These are phyloP conservation scores for Coccomyxa sp. DNA, from an alignment of 139 green algal genomes.

Conservation along the genomic window DNA sequence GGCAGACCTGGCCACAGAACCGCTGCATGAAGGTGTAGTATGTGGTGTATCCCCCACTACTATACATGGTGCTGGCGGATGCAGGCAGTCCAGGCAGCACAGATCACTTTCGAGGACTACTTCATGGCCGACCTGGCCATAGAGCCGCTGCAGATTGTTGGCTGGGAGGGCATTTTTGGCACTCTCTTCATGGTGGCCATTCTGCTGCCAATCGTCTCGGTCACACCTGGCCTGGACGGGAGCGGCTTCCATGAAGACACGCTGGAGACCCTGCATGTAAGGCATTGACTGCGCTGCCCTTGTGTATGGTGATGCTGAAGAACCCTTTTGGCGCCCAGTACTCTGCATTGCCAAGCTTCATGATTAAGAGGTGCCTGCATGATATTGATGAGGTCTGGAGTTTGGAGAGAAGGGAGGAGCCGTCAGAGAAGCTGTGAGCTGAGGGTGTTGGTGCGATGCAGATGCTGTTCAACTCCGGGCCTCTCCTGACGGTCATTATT, in stretches of 20 bases:
- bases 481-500: conserved; percentile 48
- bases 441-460: conserved; percentile 21
- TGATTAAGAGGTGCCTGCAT: not conserved
- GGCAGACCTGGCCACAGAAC: not conserved
- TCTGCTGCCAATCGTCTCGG: conserved; percentile 52
- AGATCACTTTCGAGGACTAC: conserved; percentile 73
- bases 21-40: not conserved
- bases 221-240: conserved; percentile 58
- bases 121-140: conserved; percentile 65
- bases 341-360: too few species aligned
- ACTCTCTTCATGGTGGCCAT: conserved; percentile 42
- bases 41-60: not conserved
- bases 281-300: not conserved
- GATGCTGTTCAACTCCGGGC: conserved; percentile 46
- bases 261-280: conserved; percentile 68
- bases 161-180: conserved; percentile 59
- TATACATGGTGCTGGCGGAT: not conserved
- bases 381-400: not conserved
- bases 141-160: conserved; percentile 57
- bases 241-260: conserved; percentile 80
- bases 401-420: not conserved
- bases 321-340: too few species aligned
- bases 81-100: conserved; percentile 56
- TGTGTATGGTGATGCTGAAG: not conserved
- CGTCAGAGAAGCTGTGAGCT: not conserved